These are phyloP conservation scores for Cryphonectria radicalis DNA, from an alignment of 2,329 filamentous ascomycete genomes.

Conservation along the genomic window DNA sequence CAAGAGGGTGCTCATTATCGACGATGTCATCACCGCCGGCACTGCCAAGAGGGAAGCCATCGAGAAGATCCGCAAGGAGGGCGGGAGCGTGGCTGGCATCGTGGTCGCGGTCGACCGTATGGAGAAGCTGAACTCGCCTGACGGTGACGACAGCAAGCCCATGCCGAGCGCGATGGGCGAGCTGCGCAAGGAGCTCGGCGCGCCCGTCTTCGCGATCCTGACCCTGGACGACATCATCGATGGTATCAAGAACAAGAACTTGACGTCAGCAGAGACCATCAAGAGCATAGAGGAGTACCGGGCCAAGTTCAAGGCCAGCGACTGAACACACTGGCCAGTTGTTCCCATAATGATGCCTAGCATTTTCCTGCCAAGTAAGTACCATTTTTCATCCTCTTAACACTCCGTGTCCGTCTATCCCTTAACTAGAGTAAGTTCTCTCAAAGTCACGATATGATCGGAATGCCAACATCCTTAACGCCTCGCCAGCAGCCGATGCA, in stretches of 20 bases:
- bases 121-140: conserved; percentile 74
- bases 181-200: conserved; percentile 79
- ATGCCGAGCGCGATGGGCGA: conserved; percentile 84
- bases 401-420: conserved; percentile 28
- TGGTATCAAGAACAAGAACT: conserved; percentile 63
- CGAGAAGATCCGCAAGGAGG: conserved; percentile 82
- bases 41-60: conserved; percentile 94
- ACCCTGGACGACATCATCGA: conserved; percentile 83
- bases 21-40: conserved; percentile 95
- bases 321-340: conserved; percentile 41
- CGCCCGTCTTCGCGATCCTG: conserved; percentile 83
- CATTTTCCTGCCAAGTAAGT: conserved; percentile 26
- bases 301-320: conserved; percentile 63
- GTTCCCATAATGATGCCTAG: conserved; percentile 1
- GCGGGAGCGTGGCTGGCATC: conserved; percentile 83
- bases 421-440: conserved; percentile 23
- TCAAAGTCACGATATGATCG: conserved; percentile 24
- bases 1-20: conserved; percentile 85
- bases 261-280: conserved; percentile 66
- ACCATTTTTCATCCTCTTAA: conserved; percentile 17
- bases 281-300: conserved; percentile 76
- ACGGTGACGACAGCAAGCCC: conserved; percentile 68
- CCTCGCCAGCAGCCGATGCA: conserved; percentile 29
- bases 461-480: conserved; percentile 29
- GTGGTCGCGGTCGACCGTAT: conserved; percentile 86